Evolutionary conservation across 1,284 basidiomycete genomes (phyloP), one percentile per base, ranked within the genome.

Genomic region (Cryptococcus depauperatus): DNA sequence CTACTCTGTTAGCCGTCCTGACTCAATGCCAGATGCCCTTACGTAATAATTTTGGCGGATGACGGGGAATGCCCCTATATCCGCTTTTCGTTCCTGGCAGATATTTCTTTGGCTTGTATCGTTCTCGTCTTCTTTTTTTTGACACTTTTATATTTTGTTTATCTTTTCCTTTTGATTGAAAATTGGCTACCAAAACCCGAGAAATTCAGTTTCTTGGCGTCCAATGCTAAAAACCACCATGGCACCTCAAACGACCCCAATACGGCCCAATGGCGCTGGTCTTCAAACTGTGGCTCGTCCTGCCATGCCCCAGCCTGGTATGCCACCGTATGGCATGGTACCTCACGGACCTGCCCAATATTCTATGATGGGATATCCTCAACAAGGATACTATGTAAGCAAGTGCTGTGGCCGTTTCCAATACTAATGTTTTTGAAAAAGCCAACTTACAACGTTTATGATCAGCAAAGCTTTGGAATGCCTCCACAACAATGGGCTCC

Each of bases 291-390:
- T 56, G 32, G 52, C 44, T 19, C 46, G 54, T 40, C 52, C 49
- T 8, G 37, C 40, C 11, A 50, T 55, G 44, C 48, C 50, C 49
- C 51, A 48, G 43, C 38, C n/a, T 11, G 35, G 35, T 21, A 56
- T 57, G 51, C 46, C 46, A 41, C 46, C 28, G 5, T 64, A 60
- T 37, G 55, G 55, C 30, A 58, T 63, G 55, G 61, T 59, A 35
- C 59, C 55, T 16, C 46, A 49, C 41, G 49, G 52, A 14, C 57
- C 51, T 18, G 18, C 35, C 26, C 46, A 41, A 11, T 65, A 63
- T 43, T 52, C 54, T 5, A 54, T 58, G 42, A 66, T 69, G 66
- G 44, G 44, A 9, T 64, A 64, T 44, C 59, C 54, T 25, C 60
- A 61, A 29, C 45, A 47, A 21, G 46, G 48, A 28, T 64, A 54